Base-by-base conservation (phyloP, 2,329 filamentous ascomycete genomes). In the Aspergillus ruber region DNA sequence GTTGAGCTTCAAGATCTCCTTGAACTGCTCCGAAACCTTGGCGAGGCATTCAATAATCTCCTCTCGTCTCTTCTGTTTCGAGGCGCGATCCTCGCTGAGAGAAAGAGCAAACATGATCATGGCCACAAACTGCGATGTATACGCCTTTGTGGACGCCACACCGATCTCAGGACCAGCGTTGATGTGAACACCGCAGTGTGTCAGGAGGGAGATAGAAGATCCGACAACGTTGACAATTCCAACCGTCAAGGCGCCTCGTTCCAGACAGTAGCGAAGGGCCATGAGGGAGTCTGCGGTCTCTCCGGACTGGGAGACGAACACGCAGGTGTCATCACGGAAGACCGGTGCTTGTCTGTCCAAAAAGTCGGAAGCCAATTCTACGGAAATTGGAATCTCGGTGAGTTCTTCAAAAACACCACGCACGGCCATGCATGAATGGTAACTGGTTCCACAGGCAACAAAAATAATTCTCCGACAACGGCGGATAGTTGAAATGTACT, bases 91-190 rank as follows among this genome's bases (percentile, higher is more conserved):
- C 75, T 98, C 93, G 64, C 88, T 93, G 49, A 98, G 82, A 25
- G 90, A 96, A 55, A 98, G 79, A 6, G 93, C 93, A 64, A 98
- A 97, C 93, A 98, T 98, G 74, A 97, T 87, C 90, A 98, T 96
- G 69, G 93, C 95, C 65, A 98, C 89, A 72, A 97, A 98, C 71
- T 98, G 93, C 42, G 93, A 97, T 12, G 93, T 98, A 77, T 98
- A 98, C 35, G 93, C 93, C 80, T 98, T 98, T 72, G 93, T 98
- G 42, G 91, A 97, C 51, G 93, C 93, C 56, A 98, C 93, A 83
- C 93, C 93, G 55, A 98, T 97, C 73, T 98, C 93, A 46, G 93
- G 93, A 48, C 93, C 93, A 58, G 93, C 93, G 74, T 98, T 98
- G 78, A 98, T 90, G 79, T 98, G 93, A 47, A 98, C 93, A 90